A percentile compares a stretch with the other conserved stretches of the same genome.
phyloP scores from a whole-genome alignment of 2,329 filamentous ascomycete species.

The Alternaria sp. region DNA sequence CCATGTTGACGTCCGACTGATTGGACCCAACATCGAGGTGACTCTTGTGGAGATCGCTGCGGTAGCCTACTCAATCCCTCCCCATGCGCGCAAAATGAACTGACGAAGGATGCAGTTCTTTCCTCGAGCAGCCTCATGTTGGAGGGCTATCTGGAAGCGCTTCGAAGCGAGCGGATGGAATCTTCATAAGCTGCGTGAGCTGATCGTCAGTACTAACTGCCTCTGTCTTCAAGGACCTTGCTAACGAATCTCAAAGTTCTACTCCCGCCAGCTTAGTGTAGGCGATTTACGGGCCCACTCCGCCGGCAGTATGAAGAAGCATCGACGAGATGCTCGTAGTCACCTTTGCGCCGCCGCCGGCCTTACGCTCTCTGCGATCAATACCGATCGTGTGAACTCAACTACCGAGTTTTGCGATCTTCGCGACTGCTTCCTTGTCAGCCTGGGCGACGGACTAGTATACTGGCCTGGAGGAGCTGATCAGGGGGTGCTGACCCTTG shows the following conservation, averaged over 20 bases:
- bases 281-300: neutral
- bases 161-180: neutral
- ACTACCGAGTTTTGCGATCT: neutral
- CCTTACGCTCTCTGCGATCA: neutral
- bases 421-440: neutral
- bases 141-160: neutral
- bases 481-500: neutral
- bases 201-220: neutral
- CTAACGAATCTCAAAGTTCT: neutral
- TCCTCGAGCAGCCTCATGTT: neutral
- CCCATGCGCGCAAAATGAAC: neutral
- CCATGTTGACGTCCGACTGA: neutral
- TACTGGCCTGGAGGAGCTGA: neutral
- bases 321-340: neutral
- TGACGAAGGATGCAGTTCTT: neutral
- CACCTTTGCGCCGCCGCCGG: neutral
- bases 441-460: neutral
- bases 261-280: neutral
- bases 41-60: neutral
- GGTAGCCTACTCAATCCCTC: neutral
- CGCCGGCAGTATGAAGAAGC: neutral
- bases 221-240: neutral
- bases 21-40: neutral
- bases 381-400: neutral
- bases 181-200: neutral